phyloP scores from a whole-genome alignment of 2,329 filamentous ascomycete genomes.

The Colletotrichum nymphaeae region DNA sequence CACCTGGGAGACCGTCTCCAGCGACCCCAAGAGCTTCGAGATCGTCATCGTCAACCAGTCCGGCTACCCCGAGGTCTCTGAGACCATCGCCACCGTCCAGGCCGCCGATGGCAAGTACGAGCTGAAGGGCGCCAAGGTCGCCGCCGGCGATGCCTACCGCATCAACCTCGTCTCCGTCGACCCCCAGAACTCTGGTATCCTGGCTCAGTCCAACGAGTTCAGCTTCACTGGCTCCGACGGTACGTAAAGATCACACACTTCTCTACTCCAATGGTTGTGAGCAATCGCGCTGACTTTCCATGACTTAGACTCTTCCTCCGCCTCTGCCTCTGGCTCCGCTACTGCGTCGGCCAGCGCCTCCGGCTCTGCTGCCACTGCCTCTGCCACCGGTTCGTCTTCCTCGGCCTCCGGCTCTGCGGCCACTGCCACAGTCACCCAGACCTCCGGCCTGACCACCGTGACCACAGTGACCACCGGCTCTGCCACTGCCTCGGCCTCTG shows the following conservation, averaged over 20 bases:
- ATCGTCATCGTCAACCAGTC: conserved; percentile 33
- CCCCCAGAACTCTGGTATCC: conserved; percentile 28
- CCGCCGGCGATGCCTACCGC: conserved; percentile 10
- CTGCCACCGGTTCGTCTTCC: conserved; percentile 20
- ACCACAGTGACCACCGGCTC: conserved; percentile 19
- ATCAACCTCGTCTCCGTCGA: conserved; percentile 33
- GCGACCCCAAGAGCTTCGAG: conserved; percentile 26
- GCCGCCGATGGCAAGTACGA: conserved; percentile 34
- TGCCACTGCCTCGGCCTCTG: conserved; percentile 21
- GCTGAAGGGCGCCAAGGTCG: conserved; percentile 19
- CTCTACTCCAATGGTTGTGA: background rate
- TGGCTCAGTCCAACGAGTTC: conserved; percentile 32
- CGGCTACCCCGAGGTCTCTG: background rate
- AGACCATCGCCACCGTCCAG: conserved; percentile 26
- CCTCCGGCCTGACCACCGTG: conserved; percentile 28
- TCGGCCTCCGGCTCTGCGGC: background rate
- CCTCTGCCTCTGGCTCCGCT: conserved; percentile 15
- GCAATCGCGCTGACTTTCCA: background rate
- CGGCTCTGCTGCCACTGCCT: conserved; percentile 27
- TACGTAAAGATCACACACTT: background rate
- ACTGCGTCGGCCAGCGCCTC: conserved; percentile 12
- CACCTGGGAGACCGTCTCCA: conserved; percentile 26
- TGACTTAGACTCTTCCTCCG: conserved; percentile 12
- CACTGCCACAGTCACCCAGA: conserved; percentile 16
- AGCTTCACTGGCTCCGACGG: conserved; percentile 10